These are phyloP conservation scores for Leucocoprinus gongylophorus DNA, from an alignment of 1,284 basidiomycete genomes.

Conservation along the genomic window DNA sequence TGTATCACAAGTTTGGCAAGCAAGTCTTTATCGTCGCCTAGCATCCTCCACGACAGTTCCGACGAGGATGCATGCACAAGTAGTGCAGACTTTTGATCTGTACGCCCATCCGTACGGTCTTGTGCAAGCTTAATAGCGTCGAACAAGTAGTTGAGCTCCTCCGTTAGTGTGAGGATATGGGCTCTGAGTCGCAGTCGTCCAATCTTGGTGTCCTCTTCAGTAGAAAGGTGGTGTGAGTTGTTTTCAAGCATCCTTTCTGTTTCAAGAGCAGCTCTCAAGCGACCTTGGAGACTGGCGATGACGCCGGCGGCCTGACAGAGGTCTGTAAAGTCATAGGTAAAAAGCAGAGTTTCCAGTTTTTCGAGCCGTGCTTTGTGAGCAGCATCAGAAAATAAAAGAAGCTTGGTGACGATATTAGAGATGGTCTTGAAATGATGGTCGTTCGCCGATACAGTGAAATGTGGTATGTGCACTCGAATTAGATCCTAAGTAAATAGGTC, in stretches of 20 bases:
- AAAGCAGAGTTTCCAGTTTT: constrained; percentile 78
- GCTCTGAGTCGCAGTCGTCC: constrained; percentile 69
- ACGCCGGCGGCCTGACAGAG: constrained; percentile 60
- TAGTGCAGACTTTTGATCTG: constrained; percentile 77
- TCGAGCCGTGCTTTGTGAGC: constrained; percentile 72
- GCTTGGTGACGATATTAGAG: constrained; percentile 83
- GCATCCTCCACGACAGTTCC: constrained; percentile 93
- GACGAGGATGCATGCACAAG: constrained; percentile 78
- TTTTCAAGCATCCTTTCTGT: constrained; percentile 48
- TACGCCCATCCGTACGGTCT: constrained; percentile 62
- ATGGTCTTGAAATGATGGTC: constrained; percentile 83
- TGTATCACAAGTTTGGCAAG: constrained; percentile 84
- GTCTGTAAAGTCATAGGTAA: constrained; percentile 90
- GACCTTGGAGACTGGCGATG: constrained; percentile 69
- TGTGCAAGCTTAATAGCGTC: constrained; percentile 85
- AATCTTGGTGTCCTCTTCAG: constrained; percentile 37
- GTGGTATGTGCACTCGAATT: constrained; percentile 74
- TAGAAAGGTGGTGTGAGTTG: constrained; percentile 29
- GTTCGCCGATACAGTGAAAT: constrained; percentile 85
- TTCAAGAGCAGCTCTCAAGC: constrained; percentile 65
- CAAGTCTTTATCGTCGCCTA: constrained; percentile 68
- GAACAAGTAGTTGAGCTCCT: constrained; percentile 83
- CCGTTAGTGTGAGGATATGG: constrained; percentile 68
- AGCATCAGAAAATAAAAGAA: constrained; percentile 86
- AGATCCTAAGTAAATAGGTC: constrained; percentile 54